Evolutionary conservation across 331 rosid species (phyloP).

Genomic region (Quercus phellos): DNA sequence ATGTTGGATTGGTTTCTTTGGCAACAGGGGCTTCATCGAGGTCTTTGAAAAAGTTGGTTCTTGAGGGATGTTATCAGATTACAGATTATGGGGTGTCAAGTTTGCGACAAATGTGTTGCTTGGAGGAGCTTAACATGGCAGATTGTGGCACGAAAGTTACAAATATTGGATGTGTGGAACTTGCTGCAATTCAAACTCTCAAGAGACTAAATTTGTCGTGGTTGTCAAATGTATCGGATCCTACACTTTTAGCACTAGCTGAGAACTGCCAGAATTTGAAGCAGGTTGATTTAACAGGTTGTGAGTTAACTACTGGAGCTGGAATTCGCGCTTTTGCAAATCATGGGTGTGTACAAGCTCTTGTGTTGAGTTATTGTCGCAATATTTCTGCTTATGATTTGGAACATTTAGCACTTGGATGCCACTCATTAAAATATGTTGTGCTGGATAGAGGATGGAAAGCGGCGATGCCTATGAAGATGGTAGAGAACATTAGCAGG

Average conservation of each 20-base stretch:
- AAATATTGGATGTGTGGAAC: constrained; percentile 13
- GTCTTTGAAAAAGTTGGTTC: constrained; percentile 4
- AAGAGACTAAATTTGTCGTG: constrained; percentile 22
- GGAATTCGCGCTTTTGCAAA: constrained; percentile 18
- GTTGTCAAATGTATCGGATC: constrained; percentile 25
- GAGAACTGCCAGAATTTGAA: constrained; percentile 6
- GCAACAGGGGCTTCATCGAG: constrained; percentile 13
- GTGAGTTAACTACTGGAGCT: constrained; percentile 15
- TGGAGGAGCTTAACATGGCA: constrained; percentile 30
- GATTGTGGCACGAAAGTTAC: constrained; percentile 25
- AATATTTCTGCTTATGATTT: constrained; percentile 10
- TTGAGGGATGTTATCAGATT: constrained; percentile 21
- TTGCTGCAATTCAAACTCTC: constrained; percentile 16
- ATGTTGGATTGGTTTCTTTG: constrained; percentile 14
- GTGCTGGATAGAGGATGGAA: constrained; percentile 21
- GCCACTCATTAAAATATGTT: constrained; percentile 8
- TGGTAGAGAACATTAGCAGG: constrained; percentile 7
- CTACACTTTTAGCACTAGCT: constrained; percentile 19
- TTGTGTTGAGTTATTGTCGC: constrained; percentile 16
- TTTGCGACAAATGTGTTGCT: constrained; percentile 7
- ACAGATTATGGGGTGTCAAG: constrained; percentile 13
- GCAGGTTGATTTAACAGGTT: constrained; percentile 21
- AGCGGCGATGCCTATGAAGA: constrained; percentile 6
- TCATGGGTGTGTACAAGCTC: constrained; percentile 19
- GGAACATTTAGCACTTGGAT: background rate